Base-by-base conservation (phyloP, 257 asterid species). In the Petrea volubilis region DNA sequence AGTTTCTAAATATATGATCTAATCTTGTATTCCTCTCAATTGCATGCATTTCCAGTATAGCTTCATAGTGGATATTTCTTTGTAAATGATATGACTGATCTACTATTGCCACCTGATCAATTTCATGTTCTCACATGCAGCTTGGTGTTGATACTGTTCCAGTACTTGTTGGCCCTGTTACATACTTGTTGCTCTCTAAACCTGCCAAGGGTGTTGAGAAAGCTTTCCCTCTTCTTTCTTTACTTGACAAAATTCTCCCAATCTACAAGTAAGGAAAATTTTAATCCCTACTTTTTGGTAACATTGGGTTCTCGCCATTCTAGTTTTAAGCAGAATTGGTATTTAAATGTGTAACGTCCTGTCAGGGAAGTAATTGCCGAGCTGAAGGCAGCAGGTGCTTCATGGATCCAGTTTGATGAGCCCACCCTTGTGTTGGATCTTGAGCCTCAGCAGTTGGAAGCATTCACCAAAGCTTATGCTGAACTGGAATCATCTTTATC, bases 391-490 rank as follows among this genome's bases (percentile, higher is more conserved):
- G 97, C 92, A 68, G 98, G 97, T 77, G 97, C 98, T 44, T 88
- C 96, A 18, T 83, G 87, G 89, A 87, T 93, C 82, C 98, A 93
- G 85, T 87, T 93, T 74, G 98, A 93, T 77, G 98, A 93, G 85
- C 96, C 98, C 44, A 86, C 91, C 60, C 86, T 93, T 20, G 98
- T 93, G 62, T 31, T 75, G 92, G 97, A 93, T 77, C 97, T 91
- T 50, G 95, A 87, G 69, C 68, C 98, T 76, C 89, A 89, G 77
- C 87, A 89, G 75, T 77, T 93, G 89, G 96, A 89, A 65, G 96
- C 92, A 80, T 93, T 89, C 83, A 86, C 93, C 31, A 84, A 80
- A 81, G 98, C 98, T 7, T 93, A 93, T 71, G 72, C 92, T 70
- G 92, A 79, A 17, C 81, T 93, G 74, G 87, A 89, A 75, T 85